These are phyloP conservation scores for Termitomyces eurrhizus DNA, from an alignment of 768 basidiomycete species.

Conservation along the genomic window DNA sequence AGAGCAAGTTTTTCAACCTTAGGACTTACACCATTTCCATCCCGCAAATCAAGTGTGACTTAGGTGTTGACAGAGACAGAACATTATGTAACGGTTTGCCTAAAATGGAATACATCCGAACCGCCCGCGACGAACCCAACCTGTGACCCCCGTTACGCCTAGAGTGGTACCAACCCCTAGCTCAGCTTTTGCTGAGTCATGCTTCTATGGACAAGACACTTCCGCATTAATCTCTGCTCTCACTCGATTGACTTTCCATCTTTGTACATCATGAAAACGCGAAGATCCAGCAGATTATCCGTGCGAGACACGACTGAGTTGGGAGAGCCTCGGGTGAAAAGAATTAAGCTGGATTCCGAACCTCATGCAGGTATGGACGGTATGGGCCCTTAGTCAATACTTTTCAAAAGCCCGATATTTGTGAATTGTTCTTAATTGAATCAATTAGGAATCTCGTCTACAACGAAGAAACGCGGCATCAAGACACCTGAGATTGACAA, in stretches of 20 bases:
- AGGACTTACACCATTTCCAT: no score
- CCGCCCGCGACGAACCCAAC: no score
- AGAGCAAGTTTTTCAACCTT: no score
- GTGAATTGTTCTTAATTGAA: background rate
- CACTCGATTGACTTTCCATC: no score
- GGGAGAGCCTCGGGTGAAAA: constrained; percentile 6
- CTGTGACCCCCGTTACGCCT: no score
- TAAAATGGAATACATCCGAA: no score
- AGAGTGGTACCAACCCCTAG: no score
- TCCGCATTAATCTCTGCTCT: background rate
- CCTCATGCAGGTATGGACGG: background rate
- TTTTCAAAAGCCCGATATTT: background rate
- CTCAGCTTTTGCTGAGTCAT: no score
- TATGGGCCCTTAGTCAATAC: background rate
- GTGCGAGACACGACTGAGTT: constrained; percentile 1
- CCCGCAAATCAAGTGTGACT: no score
- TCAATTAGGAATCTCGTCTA: background rate
- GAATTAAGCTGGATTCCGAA: constrained; percentile 8
- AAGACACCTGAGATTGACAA: constrained; percentile 14
- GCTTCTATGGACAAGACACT: background rate
- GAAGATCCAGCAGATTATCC: constrained; percentile 3
- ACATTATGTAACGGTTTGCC: no score
- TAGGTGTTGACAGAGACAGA: no score
- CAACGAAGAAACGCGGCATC: constrained; percentile 12
- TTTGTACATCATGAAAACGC: constrained; percentile 6